Evolutionary conservation across 2,329 filamentous ascomycete species (phyloP), one percentile per base, ranked within the genome.

Genomic region (Cryphonectria nitschkei): DNA sequence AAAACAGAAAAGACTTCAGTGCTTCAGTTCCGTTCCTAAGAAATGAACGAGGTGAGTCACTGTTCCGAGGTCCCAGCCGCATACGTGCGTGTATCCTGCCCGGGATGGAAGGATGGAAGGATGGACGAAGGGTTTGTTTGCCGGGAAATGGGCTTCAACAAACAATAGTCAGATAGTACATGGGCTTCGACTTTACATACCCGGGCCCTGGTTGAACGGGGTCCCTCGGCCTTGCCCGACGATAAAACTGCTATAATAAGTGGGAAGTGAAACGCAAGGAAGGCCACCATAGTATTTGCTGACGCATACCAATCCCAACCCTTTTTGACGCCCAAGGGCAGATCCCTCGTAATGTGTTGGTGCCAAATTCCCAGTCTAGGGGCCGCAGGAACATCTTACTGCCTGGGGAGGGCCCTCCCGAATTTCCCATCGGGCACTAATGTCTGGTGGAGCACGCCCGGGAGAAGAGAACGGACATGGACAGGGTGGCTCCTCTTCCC

Each of bases 371-470:
- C 71, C 61, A 72, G 7, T 62, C 67, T 70, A 65, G 71, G 71
- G 65, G 60, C 63, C 26, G 29, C 43, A 65, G 63, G 63, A 65
- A 52, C 13, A 46, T 54, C 1, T n/a, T n/a, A 50, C 22, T 50
- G 46, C 46, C 46, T 64, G 58, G 63, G 61, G 69, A 26, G 69
- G 71, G 58, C 62, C 65, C 66, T 68, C 62, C 64, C 71, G 71
- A 72, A 70, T 68, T 71, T 73, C 69, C 66, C 71, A 73, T 73
- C 71, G 71, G 71, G 71, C 71, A 73, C 68, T 68, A 70, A 71
- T 32, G 69, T 39, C 56, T 39, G 60, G 71, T 73, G 71, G 71
- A 73, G 71, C 54, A 65, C n/a, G 32, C 50, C 37, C n/a, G 34
- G 41, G 46, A n/a, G 52, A 43, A 43, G 61, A 54, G 61, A 54